phyloP scores from a whole-genome alignment of 2,329 filamentous ascomycete species.

The Fusarium sp. region DNA sequence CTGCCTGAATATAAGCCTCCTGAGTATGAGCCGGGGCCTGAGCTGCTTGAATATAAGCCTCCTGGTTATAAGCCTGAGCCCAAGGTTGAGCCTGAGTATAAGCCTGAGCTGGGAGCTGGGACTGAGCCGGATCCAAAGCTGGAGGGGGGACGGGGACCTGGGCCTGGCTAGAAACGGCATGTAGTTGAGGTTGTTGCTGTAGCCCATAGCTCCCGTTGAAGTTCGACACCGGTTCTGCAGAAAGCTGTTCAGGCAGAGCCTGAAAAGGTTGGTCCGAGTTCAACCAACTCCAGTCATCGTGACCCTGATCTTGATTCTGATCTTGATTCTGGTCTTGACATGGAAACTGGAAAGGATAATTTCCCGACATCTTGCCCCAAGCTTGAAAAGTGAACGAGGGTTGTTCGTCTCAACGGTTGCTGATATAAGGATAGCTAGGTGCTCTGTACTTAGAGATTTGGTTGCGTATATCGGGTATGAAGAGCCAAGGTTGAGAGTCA shows the following conservation, averaged over 20 bases:
- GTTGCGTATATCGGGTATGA: background rate
- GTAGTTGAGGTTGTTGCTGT: background rate
- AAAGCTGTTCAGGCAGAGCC: no score
- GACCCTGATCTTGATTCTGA: background rate
- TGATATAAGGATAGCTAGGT: background rate
- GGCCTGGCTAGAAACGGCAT: background rate
- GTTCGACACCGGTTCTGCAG: no score
- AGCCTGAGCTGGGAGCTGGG: no score
- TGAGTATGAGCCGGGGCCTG: no score
- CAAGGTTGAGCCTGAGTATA: no score
- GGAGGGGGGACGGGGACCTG: background rate
- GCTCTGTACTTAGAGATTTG: background rate
- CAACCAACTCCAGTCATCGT: no score
- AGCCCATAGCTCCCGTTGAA: no score
- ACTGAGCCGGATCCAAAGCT: background rate
- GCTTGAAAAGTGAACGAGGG: background rate
- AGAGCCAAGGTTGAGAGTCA: background rate
- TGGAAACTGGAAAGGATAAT: background rate
- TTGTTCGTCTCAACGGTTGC: background rate
- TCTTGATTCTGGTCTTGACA: background rate
- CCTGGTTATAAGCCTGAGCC: no score
- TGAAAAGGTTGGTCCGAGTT: no score
- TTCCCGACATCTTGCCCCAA: constrained; percentile 5
- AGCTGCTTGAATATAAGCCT: no score
- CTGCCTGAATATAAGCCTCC: no score